These are phyloP conservation scores for Coniochaeta sp. DNA, from an alignment of 2,329 filamentous ascomycete species.

Conservation along the genomic window DNA sequence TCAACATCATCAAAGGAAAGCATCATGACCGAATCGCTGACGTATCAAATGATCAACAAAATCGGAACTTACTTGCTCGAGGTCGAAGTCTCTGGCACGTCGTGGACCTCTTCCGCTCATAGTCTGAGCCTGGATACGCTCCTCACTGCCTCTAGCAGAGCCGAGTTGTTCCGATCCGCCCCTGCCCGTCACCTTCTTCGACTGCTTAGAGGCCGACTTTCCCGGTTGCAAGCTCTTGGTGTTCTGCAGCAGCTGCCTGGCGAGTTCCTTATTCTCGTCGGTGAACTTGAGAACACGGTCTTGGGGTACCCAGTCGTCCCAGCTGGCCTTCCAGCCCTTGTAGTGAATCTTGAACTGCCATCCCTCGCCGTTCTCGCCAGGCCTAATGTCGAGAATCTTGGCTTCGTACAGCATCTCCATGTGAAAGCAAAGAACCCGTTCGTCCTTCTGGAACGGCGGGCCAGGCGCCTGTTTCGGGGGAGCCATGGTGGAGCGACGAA, in stretches of 20 bases:
- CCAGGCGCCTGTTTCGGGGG: slow-evolving; percentile 29
- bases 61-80: slow-evolving; percentile 64
- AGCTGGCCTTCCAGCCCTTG: slow-evolving; percentile 99
- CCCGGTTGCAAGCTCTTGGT: slow-evolving; percentile 49
- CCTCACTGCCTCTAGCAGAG: slow-evolving; percentile 69
- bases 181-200: slow-evolving; percentile 38
- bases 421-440: slow-evolving; percentile 94
- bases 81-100: slow-evolving; percentile 70
- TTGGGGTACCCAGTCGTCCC: slow-evolving; percentile 97
- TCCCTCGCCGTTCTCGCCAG: slow-evolving; percentile 60
- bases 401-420: slow-evolving; percentile 96
- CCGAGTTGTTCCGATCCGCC: slow-evolving; percentile 50
- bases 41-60: neutral
- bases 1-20: neutral
- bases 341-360: slow-evolving; percentile 94
- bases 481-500: slow-evolving; percentile 22
- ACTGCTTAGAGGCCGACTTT: slow-evolving; percentile 39
- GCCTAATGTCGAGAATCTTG: slow-evolving; percentile 77
- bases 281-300: slow-evolving; percentile 92
- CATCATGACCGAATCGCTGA: neutral
- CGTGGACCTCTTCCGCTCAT: slow-evolving; percentile 62
- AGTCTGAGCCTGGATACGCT: slow-evolving; percentile 55
- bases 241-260: slow-evolving; percentile 63
- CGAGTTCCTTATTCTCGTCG: slow-evolving; percentile 89
- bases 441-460: slow-evolving; percentile 62